Percentiles rank a stretch among this genome's conserved stretches.
phyloP scores from a whole-genome alignment of 2,329 filamentous ascomycete genomes.

The Diaporthe australafricana region DNA sequence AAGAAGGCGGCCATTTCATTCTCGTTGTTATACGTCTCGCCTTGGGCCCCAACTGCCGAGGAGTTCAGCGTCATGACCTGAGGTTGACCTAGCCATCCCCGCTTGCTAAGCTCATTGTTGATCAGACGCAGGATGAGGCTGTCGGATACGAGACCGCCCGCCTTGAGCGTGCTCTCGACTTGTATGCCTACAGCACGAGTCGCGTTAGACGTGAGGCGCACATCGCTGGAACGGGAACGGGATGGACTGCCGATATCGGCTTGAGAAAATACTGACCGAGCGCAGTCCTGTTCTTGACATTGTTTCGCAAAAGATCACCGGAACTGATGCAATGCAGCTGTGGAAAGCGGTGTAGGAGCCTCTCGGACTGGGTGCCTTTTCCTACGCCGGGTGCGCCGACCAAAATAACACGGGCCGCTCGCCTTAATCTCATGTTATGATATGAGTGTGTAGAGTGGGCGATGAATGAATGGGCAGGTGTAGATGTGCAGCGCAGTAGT shows the following conservation, averaged over 20 bases:
- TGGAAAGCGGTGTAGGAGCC: slow-evolving; percentile 86
- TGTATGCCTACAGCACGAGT: slow-evolving; percentile 75
- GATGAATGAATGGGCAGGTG: background rate
- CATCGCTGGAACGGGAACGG: slow-evolving; percentile 8
- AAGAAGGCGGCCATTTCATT: slow-evolving; percentile 55
- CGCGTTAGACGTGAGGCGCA: slow-evolving; percentile 30
- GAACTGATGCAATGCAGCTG: slow-evolving; percentile 93
- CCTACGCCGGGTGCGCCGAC: slow-evolving; percentile 96
- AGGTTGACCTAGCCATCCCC: slow-evolving; percentile 78
- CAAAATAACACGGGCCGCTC: slow-evolving; percentile 92
- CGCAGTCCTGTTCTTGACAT: slow-evolving; percentile 89
- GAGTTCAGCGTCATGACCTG: slow-evolving; percentile 66
- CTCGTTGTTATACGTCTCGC: slow-evolving; percentile 41
- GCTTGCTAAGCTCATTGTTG: slow-evolving; percentile 84
- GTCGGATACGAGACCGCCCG: slow-evolving; percentile 91
- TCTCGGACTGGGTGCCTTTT: slow-evolving; percentile 95
- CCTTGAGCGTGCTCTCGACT: slow-evolving; percentile 88
- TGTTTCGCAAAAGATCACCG: slow-evolving; percentile 89
- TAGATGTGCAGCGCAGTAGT: slow-evolving; percentile 35
- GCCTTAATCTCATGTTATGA: slow-evolving; percentile 72
- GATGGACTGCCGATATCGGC: slow-evolving; percentile 23
- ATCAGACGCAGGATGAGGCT: slow-evolving; percentile 93
- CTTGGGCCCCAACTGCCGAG: slow-evolving; percentile 55
- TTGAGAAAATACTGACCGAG: slow-evolving; percentile 70
- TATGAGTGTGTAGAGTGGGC: slow-evolving; percentile 24